Base-by-base conservation (phyloP, 2,329 filamentous ascomycete genomes). In the Alternaria triticina region DNA sequence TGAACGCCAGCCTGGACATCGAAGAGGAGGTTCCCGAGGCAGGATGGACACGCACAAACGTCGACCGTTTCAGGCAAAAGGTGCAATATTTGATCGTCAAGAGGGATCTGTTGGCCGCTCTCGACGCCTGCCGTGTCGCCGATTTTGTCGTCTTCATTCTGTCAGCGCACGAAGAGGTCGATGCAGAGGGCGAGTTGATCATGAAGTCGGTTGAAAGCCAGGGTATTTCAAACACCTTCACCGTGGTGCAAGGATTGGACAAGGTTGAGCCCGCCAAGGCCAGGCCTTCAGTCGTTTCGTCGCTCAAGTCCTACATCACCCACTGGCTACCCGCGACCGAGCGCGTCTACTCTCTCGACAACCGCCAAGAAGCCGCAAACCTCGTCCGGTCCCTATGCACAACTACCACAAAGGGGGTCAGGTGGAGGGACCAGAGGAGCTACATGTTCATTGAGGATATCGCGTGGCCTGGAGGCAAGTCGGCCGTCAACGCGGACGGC, bases 21-120 rank as follows among this genome's bases (percentile, higher is more conserved):
- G 87, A 93, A 59, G 83, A 86, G 55, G 88, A 91, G 36, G 82
- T 90, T 28, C 83, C 86, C 4, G 83, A 88, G 43, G 84, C 86
- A 65, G 87, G 86, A 56, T 81, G 84, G 64, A 85, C 88, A 57
- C 88, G 88, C 60, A 89, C 94, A 27, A 85, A 89, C 8, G 85
- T 98, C 72, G 94, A 97, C 65, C 88, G 96, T 30, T 99, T 98
- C 85, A 97, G 97, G 84, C 95, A 98, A 79, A 97, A 91, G 75
- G 80, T 99, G 12, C 91, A 96, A 80, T 99, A 97, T 77, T 80
- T 97, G 9, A 88, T 92, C 0, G 84, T 91, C 0, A 87, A 89
- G 71, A 86, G 90, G 59, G 91, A 97, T 67, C 81, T 98, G 15
- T 85, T 92, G 20, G 87, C 89, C 36, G 92, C 91, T 57, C 82